A percentile compares a stretch with the other conserved stretches of the same genome.
Conservation (phyloP, 257 asterid genomes). For the Ophiorrhiza pumila region DNA sequence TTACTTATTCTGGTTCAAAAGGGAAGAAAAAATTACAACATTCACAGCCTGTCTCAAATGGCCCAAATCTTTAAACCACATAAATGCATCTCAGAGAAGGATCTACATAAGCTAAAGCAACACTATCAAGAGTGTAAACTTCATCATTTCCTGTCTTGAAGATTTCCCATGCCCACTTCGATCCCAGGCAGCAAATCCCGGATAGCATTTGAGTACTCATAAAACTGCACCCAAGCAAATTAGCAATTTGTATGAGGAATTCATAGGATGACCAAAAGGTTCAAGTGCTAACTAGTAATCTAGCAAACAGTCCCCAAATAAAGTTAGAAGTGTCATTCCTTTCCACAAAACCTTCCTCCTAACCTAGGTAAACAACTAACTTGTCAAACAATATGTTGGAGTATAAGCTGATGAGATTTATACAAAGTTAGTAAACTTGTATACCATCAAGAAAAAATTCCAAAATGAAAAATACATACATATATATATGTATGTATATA, state of each 20-base stretch:
- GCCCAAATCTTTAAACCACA: background rate
- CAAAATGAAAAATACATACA: too few species aligned
- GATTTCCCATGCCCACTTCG: slow-evolving; percentile 20
- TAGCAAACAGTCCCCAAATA: background rate
- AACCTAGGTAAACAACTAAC: background rate
- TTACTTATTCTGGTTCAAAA: too few species aligned
- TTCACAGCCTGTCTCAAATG: too few species aligned
- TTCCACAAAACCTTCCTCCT: background rate
- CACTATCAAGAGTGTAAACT: background rate
- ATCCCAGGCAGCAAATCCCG: slow-evolving; percentile 36
- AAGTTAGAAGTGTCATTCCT: background rate
- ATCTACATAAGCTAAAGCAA: too few species aligned
- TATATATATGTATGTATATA: too few species aligned
- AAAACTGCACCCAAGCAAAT: slow-evolving; percentile 46
- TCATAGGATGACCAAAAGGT: background rate
- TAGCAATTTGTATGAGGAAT: slow-evolving; percentile 10
- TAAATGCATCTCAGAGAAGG: background rate
- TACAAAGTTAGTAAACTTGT: background rate
- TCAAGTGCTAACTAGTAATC: background rate
- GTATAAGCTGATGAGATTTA: background rate
- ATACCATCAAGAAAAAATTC: background rate
- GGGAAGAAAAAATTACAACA: too few species aligned
- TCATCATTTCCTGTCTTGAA: slow-evolving; percentile 8
- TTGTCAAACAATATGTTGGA: background rate
- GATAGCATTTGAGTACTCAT: slow-evolving; percentile 43